phyloP scores from a whole-genome alignment of 768 basidiomycete species.

The Udeniomyces megalosporus region DNA sequence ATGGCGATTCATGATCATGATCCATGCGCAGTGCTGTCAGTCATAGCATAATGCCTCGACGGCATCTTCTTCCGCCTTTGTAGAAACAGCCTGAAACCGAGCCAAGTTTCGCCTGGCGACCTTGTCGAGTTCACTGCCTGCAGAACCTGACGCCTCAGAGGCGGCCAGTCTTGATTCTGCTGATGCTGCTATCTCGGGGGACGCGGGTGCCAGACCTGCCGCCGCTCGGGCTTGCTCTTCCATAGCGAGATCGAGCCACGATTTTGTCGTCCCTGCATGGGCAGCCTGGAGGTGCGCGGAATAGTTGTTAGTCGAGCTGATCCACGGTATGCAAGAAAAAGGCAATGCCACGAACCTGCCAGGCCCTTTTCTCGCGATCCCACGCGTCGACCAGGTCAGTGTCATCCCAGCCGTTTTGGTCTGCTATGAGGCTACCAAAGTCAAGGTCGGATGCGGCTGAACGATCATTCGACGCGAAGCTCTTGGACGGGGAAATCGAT shows the following conservation, averaged over 20 bases:
- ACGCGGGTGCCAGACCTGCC: no score
- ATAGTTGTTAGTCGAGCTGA: no score
- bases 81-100: background rate
- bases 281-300: no score
- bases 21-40: background rate
- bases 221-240: background rate
- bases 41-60: background rate
- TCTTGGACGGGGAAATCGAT: background rate
- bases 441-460: background rate
- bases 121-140: background rate
- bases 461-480: background rate
- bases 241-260: background rate
- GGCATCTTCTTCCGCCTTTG: background rate
- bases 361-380: slow-evolving; percentile 1
- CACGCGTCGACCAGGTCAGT: background rate
- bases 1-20: background rate
- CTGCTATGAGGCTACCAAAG: background rate
- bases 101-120: background rate
- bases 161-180: no score
- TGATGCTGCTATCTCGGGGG: no score
- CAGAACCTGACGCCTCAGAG: no score
- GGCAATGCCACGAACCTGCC: background rate
- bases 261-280: background rate
- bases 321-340: no score
- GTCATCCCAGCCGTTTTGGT: background rate